Evolutionary conservation across 2,329 filamentous ascomycete genomes (phyloP), one percentile per base, ranked within the genome.

Genomic region (Colletotrichum eleusines): DNA sequence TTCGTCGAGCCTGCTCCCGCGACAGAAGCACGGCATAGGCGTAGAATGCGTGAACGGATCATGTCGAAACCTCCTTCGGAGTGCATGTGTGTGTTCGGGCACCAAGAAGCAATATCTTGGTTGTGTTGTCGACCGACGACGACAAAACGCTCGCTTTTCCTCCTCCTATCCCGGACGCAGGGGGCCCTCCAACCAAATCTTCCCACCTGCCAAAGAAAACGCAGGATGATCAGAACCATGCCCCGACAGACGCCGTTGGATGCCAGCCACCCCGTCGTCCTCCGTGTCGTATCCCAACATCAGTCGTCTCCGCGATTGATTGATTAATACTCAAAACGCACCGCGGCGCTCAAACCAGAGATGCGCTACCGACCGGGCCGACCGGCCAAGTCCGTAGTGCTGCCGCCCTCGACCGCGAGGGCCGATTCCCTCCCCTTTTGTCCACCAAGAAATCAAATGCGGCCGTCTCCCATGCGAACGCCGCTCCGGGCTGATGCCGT

Each of bases 281-380:
- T 63, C 69, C 69, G 69, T 69, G 48, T 69, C 59, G 59, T 71
- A 71, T 63, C 64, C 69, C 69, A 71, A 71, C 69, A 69, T 63
- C 64, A 71, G 69, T 69, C 65, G 58, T 71, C 69, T 71, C 69
- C 69, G 69, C 65, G 69, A 71, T 71, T 53, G 59, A 55, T 69
- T 69, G 68, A 71, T 68, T 71, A 67, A 69, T 63, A 71, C 69
- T 71, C 69, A 71, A 71, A 71, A 71, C 64, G 54, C 53, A 71
- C 59, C 69, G 69, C 59, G 59, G 69, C 65, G 65, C 69, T 62
- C 59, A 63, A 71, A 59, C 69, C 69, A 69, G 69, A 65, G 63
- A 71, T 68, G 68, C 67, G 63, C 42, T 58, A 67, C 69, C 64
- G 65, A 59, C 33, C 54, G 54, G 54, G 69, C 65, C 59, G 59